phyloP scores from a whole-genome alignment of 371 early-diverging fungal genomes.

The Haplosporangium sp. region DNA sequence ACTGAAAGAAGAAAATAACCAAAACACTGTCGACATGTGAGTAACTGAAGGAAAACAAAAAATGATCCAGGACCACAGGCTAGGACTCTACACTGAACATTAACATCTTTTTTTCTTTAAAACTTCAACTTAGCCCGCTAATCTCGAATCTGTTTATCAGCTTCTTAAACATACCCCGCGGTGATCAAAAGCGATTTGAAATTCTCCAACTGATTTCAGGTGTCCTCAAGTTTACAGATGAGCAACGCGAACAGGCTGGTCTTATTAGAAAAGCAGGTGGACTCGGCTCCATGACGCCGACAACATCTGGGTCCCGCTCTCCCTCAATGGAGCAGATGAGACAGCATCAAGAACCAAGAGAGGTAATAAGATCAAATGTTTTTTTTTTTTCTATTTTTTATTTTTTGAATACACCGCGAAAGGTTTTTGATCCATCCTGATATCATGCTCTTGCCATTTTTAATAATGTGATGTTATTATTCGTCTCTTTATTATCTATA shows the following conservation, averaged over 20 bases:
- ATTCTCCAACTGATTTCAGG: conserved; percentile 90
- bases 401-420: no score
- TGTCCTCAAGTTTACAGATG: conserved; percentile 86
- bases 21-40: conserved; percentile 82
- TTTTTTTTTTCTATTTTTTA: no score
- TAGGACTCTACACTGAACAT: no score
- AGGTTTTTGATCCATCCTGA: background rate
- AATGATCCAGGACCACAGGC: no score
- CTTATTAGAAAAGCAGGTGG: conserved; percentile 70
- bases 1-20: conserved; percentile 79
- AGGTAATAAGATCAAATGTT: conserved; percentile 15
- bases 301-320: conserved; percentile 51
- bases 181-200: conserved; percentile 90
- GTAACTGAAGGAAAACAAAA: conserved; percentile 5
- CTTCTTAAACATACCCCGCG: conserved; percentile 85
- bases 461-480: no score
- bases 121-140: conserved; percentile 68
- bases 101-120: background rate
- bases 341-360: conserved; percentile 51
- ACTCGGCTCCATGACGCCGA: conserved; percentile 50
- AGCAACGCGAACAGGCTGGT: conserved; percentile 89
- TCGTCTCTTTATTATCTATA: background rate
- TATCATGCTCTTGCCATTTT: no score
- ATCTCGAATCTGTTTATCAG: conserved; percentile 89
- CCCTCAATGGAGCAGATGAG: conserved; percentile 58